Evolutionary conservation across 2,329 filamentous ascomycete genomes (phyloP), one percentile per base, ranked within the genome.

Genomic region (Fusarium sp.): DNA sequence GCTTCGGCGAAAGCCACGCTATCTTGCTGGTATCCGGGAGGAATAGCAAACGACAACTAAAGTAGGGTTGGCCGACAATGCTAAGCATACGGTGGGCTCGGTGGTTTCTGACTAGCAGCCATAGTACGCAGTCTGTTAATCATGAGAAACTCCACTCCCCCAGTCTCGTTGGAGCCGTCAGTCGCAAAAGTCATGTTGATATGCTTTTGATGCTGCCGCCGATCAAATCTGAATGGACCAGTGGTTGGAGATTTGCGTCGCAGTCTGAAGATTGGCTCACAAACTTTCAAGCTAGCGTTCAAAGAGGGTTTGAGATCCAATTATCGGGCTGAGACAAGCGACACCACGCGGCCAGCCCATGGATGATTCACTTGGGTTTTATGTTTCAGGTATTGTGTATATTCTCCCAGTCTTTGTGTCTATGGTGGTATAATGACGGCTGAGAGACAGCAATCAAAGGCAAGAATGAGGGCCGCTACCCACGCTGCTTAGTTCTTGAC

Each of bases 271-370:
- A 69, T 66, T 66, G 50, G 54, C 45, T 44, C 51, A 53, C 49
- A 54, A 58, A 47, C 53, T 54, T 63, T 57, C 35, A 57, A 63
- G 64, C 64, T 63, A 71, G 53, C 55, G 61, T 65, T 58, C 46
- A 68, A 47, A 61, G 43, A 62, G 41, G 36, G 31, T 46, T 55
- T 57, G 51, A 58, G 53, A 62, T 50, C 69, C 67, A 71, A 69
- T 70, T 68, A 67, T 48, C 48, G 44, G 53, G 55, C 60, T 71
- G 65, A 70, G 69, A 69, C 67, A 68, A 52, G 55, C 67, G 67
- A 67, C 58, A 61, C 55, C 57, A 66, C 42, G 61, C 61, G 57
- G 56, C 58, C 64, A 69, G 54, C 52, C 58, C 51, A 69, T 53
- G 54, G 70, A 65, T 63, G 54, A 71, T 63, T 63, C 65, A 53